Evolutionary conservation across 2,329 filamentous ascomycete species (phyloP), one percentile per base, ranked within the genome.

Genomic region (Diaporthe sp.): DNA sequence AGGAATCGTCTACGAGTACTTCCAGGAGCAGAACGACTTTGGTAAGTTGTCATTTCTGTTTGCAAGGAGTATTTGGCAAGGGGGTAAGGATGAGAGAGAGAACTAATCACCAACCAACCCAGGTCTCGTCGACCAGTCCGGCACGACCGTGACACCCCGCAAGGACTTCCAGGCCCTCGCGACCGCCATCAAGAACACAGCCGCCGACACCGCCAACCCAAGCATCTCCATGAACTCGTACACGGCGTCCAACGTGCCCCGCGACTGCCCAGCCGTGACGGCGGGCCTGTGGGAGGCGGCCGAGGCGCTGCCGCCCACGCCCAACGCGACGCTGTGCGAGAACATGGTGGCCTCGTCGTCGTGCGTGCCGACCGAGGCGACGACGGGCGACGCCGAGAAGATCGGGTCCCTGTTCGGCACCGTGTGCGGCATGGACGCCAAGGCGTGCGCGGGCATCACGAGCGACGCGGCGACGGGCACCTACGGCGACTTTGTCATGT

Each of bases 1-100:
- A 81, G 97, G 96, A 86, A 98, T 99, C 79, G 95, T 98, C 83
- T 99, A 98, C 91, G 98, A 98, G 95, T 99, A 97, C 89, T 96
- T 95, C 88, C 90, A 98, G 88, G 96, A 98, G 85, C 86, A 82
- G 68, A 98, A 98, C 88, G 88, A 98, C 84, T 77, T 76, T 39
- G 76, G 76, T 77, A 70, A 37, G 76, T 39, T 17, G 15, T n/a
- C 20, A 8, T 6, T 17, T n/a, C 1, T 4, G 2, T 0, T 57
- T n/a, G 28, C 13, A 13, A 10, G 60, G 22, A 34, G 12, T 49
- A 8, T 4, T 22, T 8, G 13, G 20, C 8, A 25, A 8, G 15
- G 28, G 5, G 12, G 12, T 28, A 1, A 8, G 42, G 22, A 28
- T 1, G 51, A 5, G 13, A 44, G 51, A 5, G 13, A 44, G 31